phyloP scores from a whole-genome alignment of 2,329 filamentous ascomycete species.

The Rhynchosporium secalis region DNA sequence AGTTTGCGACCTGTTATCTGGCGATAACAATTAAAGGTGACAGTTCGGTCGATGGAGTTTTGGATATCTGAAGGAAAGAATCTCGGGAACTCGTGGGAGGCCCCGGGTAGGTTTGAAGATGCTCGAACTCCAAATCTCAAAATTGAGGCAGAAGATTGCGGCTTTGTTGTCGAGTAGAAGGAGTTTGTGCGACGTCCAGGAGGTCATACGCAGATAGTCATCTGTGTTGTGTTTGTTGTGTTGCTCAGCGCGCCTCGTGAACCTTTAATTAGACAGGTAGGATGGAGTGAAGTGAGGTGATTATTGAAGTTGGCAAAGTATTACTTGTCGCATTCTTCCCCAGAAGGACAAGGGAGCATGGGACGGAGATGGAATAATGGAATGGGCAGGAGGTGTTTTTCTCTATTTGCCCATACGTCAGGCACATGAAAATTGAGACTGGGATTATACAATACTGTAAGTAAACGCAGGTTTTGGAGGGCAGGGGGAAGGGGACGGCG shows the following conservation, averaged over 20 bases:
- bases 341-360: neutral
- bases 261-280: neutral
- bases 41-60: neutral
- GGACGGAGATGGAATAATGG: neutral
- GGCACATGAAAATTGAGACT: conserved; percentile 19
- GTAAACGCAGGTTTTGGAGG: conserved; percentile 19
- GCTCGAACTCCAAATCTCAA: conserved; percentile 5
- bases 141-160: neutral
- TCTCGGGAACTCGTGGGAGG: neutral
- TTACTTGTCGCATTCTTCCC: conserved; percentile 8
- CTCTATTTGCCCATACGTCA: conserved; percentile 27
- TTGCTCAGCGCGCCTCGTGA: conserved; percentile 11
- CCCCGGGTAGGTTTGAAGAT: conserved; percentile 3
- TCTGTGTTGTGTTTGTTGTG: conserved; percentile 9
- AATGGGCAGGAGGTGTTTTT: neutral
- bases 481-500: neutral
- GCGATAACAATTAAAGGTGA: neutral
- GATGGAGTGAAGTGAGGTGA: conserved; percentile 16
- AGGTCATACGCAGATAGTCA: conserved; percentile 20
- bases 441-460: conserved; percentile 1
- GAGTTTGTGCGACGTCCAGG: neutral
- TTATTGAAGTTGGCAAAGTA: neutral
- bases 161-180: neutral
- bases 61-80: neutral
- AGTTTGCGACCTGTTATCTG: conserved; percentile 9